These are phyloP conservation scores for Yarrowia sp. DNA, from an alignment of 805 yeast species.

Conservation along the genomic window DNA sequence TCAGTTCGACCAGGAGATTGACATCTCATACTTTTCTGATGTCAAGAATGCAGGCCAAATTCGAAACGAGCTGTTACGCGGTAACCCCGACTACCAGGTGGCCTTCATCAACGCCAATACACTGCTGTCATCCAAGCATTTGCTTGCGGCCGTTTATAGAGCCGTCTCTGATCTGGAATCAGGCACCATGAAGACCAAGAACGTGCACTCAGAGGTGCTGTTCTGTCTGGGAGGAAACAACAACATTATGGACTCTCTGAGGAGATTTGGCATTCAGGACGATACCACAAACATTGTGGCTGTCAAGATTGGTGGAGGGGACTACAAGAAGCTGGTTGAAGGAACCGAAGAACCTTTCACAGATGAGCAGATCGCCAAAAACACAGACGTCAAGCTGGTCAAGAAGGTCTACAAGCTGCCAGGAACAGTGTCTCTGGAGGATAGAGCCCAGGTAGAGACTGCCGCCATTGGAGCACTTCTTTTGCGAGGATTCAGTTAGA, in stretches of 20 bases:
- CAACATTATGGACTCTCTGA: constrained; percentile 62
- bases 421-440: constrained; percentile 19
- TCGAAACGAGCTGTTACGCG: constrained; percentile 45
- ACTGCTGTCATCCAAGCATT: constrained; percentile 58
- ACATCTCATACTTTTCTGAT: constrained; percentile 29
- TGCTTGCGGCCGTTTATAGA: constrained; percentile 58
- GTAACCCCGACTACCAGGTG: constrained; percentile 51
- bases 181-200: constrained; percentile 53
- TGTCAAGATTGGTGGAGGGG: constrained; percentile 44
- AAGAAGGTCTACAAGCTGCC: constrained; percentile 29
- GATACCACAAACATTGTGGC: constrained; percentile 47
- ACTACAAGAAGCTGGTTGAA: constrained; percentile 27
- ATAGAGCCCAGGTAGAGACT: constrained; percentile 16
- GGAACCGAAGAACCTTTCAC: constrained; percentile 27
- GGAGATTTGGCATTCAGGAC: constrained; percentile 64
- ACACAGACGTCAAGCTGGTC: constrained; percentile 25
- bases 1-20: constrained; percentile 1
- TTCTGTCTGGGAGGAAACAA: constrained; percentile 58
- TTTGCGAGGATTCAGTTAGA: constrained; percentile 29
- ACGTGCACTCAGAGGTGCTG: constrained; percentile 68
- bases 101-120: constrained; percentile 63
- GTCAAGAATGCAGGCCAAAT: constrained; percentile 48
- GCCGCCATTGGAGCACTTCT: constrained; percentile 29
- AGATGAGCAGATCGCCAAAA: constrained; percentile 22
- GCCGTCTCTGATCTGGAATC: constrained; percentile 53